Percentiles rank a stretch among this genome's conserved stretches.
phyloP scores from a whole-genome alignment of 2,329 filamentous ascomycete genomes.

The Penicillium sp. region DNA sequence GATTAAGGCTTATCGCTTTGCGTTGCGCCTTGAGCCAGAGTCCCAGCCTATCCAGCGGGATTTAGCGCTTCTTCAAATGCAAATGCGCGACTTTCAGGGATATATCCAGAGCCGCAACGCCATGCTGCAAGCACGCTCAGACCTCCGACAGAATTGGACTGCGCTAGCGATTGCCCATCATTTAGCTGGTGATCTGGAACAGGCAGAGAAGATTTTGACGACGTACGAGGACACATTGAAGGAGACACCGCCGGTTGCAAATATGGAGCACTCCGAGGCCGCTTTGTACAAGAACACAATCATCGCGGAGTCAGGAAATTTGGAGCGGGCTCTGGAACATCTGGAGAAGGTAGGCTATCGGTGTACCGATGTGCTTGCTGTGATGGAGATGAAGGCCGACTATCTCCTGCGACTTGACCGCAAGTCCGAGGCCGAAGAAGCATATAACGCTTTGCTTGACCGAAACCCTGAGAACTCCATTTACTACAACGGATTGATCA shows the following conservation, averaged over 20 bases:
- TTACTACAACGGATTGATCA: conserved; percentile 76
- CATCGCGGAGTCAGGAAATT: conserved; percentile 83
- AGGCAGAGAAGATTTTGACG: conserved; percentile 84
- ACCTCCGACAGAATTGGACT: conserved; percentile 89
- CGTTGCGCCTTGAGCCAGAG: conserved; percentile 86
- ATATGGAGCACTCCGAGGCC: conserved; percentile 91
- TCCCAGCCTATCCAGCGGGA: conserved; percentile 91
- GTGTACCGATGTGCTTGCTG: conserved; percentile 74
- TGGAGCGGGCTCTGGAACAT: conserved; percentile 77
- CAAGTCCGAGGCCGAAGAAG: conserved; percentile 72
- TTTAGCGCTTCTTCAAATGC: conserved; percentile 83
- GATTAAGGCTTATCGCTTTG: conserved; percentile 98
- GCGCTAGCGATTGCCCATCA: conserved; percentile 93
- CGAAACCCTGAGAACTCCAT: conserved; percentile 80
- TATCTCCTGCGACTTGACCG: conserved; percentile 73
- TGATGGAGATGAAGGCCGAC: conserved; percentile 78
- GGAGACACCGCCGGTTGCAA: conserved; percentile 64
- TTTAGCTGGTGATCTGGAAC: conserved; percentile 72
- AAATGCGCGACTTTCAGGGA: conserved; percentile 92
- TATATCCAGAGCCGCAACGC: conserved; percentile 82
- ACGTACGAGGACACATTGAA: conserved; percentile 94
- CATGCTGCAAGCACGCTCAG: conserved; percentile 80
- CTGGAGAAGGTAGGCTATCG: conserved; percentile 70
- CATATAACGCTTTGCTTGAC: conserved; percentile 73
- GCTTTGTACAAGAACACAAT: conserved; percentile 91